Evolutionary conservation across 139 green algal species (phyloP), one percentile per base, ranked within the genome.

Genomic region (Auxenochlorella pyrenoidosa): DNA sequence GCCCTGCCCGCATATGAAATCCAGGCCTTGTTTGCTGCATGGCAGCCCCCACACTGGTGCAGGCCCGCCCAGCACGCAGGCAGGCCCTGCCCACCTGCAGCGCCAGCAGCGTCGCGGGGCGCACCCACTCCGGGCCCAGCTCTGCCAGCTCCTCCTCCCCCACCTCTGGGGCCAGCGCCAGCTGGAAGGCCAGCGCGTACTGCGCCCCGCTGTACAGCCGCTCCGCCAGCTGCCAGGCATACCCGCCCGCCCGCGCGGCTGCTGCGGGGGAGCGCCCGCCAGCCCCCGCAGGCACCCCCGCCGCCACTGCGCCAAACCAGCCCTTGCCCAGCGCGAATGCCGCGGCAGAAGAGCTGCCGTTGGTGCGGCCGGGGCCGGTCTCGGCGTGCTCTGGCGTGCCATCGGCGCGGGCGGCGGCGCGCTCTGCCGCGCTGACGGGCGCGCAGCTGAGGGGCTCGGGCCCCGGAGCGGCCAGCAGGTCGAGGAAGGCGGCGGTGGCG

Each of bases 401-500:
- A 30, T 75, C 34, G 5, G 16, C 10, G 13, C 44, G 60, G 13
- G 54, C 83, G 43, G 43, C 68, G 24, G 72, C 86, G 28, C 79
- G 80, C 77, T 90, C 89, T 15, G 75, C 59, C 2, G 82, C 30
- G 38, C 66, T 84, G 16, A 90, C 58, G 10, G 87, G 75, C 0
- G 79, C 30, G 60, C 82, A 91, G 68, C 63, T 51, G 21, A 86
- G 19, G 24, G n/a, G 22, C 18, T 43, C 18, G 40, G 32, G 18
- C 43, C 63, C 51, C 0, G 71, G 36, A 32, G 54, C 28, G 30
- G 84, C 84, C 0, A 75, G 44, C 16, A 89, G 89, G 19, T 81
- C 51, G 36, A 93, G 41, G 28, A 93, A 80, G n/a, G 80, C 40
- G n/a, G 90, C 85, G n/a, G 88, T 86, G 38, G 89, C 85, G 2